Conservation (phyloP, 2,329 filamentous ascomycete species). For the Aspergillus fumigatiaffinis region DNA sequence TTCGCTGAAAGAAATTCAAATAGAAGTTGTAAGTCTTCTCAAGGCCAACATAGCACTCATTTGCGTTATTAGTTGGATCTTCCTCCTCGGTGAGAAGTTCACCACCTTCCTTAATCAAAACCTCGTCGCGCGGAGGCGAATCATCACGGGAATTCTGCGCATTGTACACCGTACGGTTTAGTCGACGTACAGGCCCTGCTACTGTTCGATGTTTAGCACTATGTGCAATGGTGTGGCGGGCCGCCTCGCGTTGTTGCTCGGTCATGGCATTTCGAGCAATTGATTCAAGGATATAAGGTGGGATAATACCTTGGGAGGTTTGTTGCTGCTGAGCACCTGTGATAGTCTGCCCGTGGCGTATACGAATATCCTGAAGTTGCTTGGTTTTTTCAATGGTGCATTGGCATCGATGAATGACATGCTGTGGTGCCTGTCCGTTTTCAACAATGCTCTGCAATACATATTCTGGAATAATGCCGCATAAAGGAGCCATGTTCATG, state of each 20-base stretch:
- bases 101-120: constrained; percentile 3
- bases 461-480: neutral
- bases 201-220: neutral
- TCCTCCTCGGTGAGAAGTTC: neutral
- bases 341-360: neutral
- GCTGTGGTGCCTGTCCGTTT: neutral
- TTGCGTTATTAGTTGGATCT: neutral
- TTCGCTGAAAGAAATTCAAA: neutral
- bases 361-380: constrained; percentile 1
- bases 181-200: neutral
- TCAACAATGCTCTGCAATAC: neutral
- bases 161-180: neutral
- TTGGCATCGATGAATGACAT: constrained; percentile 1
- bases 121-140: constrained; percentile 2
- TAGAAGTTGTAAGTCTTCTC: neutral
- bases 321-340: neutral
- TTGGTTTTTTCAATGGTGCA: constrained; percentile 5
- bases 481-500: neutral
- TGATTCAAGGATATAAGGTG: constrained; percentile 3
- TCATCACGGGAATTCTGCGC: neutral
- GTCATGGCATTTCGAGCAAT: constrained; percentile 3
- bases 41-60: neutral
- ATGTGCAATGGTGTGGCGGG: neutral
- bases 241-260: constrained; percentile 1
- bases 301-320: constrained; percentile 4